These are phyloP conservation scores for Dictyostelium firmibasis DNA, from an alignment of 78 protist species.

Conservation along the genomic window DNA sequence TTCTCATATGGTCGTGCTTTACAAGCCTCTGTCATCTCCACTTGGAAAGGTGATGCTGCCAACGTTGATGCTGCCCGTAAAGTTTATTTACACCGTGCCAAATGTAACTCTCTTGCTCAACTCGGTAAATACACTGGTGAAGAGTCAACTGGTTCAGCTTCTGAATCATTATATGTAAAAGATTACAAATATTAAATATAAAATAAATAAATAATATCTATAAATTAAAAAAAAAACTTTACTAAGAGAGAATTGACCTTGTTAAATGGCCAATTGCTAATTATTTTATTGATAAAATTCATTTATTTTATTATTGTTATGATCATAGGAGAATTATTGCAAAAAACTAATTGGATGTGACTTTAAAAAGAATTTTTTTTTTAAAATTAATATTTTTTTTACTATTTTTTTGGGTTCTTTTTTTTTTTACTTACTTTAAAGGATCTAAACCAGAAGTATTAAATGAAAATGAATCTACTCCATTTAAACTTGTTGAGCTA, in stretches of 20 bases:
- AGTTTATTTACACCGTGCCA: conserved; percentile 72
- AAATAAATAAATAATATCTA: not conserved
- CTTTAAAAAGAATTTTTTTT: no score
- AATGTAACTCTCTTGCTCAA: conserved; percentile 54
- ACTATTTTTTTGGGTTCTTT: no score
- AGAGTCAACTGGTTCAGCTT: conserved; percentile 24
- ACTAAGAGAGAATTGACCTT: no score
- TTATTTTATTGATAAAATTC: no score
- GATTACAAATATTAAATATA: conserved; percentile 64
- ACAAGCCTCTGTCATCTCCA: conserved; percentile 45
- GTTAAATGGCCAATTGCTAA: no score
- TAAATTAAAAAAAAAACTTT: not conserved
- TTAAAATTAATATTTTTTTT: no score
- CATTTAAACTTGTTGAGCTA: not conserved
- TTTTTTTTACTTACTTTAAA: not conserved
- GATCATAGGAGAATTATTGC: no score
- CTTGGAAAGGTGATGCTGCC: conserved; percentile 50
- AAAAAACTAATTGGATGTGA: no score
- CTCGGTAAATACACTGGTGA: conserved; percentile 65
- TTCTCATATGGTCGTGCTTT: conserved; percentile 97
- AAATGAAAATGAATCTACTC: not conserved
- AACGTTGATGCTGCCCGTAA: conserved; percentile 67
- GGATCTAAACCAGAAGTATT: not conserved
- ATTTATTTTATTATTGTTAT: no score
- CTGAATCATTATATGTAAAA: conserved; percentile 49